phyloP scores from a whole-genome alignment of 768 basidiomycete species.

The Collybiopsis luxurians region DNA sequence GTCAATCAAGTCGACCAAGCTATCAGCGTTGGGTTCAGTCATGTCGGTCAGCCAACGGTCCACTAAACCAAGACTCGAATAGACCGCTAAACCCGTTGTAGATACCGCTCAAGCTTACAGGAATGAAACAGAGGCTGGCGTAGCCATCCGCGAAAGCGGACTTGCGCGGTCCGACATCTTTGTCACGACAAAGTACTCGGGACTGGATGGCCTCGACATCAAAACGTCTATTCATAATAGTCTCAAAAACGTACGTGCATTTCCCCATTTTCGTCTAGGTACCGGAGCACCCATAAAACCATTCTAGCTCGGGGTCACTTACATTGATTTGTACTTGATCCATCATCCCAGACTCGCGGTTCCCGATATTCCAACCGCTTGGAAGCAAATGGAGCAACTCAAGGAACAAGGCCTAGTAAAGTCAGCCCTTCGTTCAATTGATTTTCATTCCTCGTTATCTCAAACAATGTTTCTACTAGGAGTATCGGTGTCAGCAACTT shows the following conservation, averaged over 20 bases:
- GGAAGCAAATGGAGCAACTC: slow-evolving; percentile 62
- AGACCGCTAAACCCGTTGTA: slow-evolving; percentile 17
- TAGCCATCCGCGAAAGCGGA: slow-evolving; percentile 51
- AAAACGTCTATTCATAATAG: slow-evolving; percentile 55
- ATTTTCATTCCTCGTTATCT: background rate
- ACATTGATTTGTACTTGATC: slow-evolving; percentile 72
- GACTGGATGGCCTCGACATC: slow-evolving; percentile 46
- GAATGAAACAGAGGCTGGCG: slow-evolving; percentile 58
- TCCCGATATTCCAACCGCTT: slow-evolving; percentile 59
- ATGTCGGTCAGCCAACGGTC: slow-evolving; percentile 46
- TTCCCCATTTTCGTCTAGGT: background rate
- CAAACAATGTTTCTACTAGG: slow-evolving; percentile 30
- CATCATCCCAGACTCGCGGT: slow-evolving; percentile 52
- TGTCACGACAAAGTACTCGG: slow-evolving; percentile 68
- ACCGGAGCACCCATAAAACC: background rate
- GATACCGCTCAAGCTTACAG: slow-evolving; percentile 61
- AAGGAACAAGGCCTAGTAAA: slow-evolving; percentile 56
- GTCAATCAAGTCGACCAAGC: slow-evolving; percentile 61
- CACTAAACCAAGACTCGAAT: background rate
- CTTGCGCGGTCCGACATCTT: slow-evolving; percentile 54
- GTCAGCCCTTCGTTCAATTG: slow-evolving; percentile 28
- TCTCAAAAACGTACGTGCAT: slow-evolving; percentile 46
- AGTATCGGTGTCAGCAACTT: slow-evolving; percentile 78
- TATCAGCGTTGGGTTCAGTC: slow-evolving; percentile 56
- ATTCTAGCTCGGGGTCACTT: slow-evolving; percentile 55